A percentile compares a stretch with the other conserved stretches of the same genome.
These are phyloP conservation scores for Saccharomycopsis sp. DNA, from an alignment of 805 yeast species.

Conservation along the genomic window DNA sequence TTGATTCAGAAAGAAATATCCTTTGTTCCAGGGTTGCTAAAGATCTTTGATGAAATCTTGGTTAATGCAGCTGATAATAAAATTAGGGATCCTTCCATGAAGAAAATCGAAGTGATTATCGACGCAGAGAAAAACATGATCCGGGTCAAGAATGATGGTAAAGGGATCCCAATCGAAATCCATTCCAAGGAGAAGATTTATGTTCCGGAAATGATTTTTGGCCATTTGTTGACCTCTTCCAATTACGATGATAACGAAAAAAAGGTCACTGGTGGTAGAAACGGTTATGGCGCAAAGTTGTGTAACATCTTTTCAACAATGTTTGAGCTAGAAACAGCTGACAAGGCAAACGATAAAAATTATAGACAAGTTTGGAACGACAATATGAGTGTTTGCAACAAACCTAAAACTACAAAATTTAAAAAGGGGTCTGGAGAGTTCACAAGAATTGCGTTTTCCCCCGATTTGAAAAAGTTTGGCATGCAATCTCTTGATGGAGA, in stretches of 20 bases:
- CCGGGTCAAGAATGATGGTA: conserved; percentile 84
- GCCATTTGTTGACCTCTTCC: conserved; percentile 87
- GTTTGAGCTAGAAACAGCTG: conserved; percentile 84
- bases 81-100: conserved; percentile 89
- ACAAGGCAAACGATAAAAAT: conserved; percentile 46
- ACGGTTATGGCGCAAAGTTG: conserved; percentile 95
- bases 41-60: conserved; percentile 92
- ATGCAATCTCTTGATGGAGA: conserved; percentile 84
- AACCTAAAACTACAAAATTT: conserved; percentile 59
- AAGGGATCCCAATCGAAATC: conserved; percentile 90
- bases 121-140: conserved; percentile 67
- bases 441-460: conserved; percentile 80
- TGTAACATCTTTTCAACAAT: conserved; percentile 93
- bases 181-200: conserved; percentile 87
- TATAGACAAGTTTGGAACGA: conserved; percentile 81
- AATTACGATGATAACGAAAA: conserved; percentile 93
- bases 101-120: conserved; percentile 71
- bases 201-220: conserved; percentile 94
- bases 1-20: conserved; percentile 48
- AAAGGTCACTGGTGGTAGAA: conserved; percentile 97
- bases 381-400: conserved; percentile 72
- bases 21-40: conserved; percentile 92
- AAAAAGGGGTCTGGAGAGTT: conserved; percentile 55
- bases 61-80: conserved; percentile 99
- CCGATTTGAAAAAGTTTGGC: conserved; percentile 75